phyloP scores from a whole-genome alignment of 352 stramenopile genomes.

The Phytophthora ohioensis region DNA sequence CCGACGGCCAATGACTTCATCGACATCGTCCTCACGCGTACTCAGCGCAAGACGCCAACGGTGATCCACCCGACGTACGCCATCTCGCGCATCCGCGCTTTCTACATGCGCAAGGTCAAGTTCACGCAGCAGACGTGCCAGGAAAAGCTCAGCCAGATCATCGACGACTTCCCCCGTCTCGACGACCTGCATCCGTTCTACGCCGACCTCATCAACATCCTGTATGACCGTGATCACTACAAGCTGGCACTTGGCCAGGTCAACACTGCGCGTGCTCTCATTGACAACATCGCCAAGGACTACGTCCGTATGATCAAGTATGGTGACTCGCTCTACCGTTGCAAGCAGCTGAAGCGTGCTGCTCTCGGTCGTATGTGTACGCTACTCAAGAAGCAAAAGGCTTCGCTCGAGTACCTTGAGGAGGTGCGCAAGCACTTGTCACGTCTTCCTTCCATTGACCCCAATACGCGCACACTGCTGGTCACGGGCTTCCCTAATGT shows the following conservation, averaged over 20 bases:
- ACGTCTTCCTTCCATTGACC: conserved; percentile 98
- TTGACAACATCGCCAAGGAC: conserved; percentile 98
- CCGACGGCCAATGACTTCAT: conserved; percentile 97
- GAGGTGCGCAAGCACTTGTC: conserved; percentile 98
- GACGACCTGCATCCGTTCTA: conserved; percentile 99
- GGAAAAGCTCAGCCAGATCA: conserved; percentile 97
- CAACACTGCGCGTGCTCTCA: conserved; percentile 98
- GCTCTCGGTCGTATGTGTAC: conserved; percentile 99
- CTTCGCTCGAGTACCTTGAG: conserved; percentile 97
- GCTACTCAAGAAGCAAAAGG: conserved; percentile 99
- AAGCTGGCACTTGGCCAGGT: conserved; percentile 99
- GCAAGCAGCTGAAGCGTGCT: conserved; percentile 99
- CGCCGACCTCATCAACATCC: conserved; percentile 99
- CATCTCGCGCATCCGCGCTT: conserved; percentile 97
- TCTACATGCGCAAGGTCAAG: conserved; percentile 99
- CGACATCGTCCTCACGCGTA: conserved; percentile 99
- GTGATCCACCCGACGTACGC: conserved; percentile 98
- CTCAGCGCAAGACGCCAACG: conserved; percentile 99
- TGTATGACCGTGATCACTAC: conserved; percentile 99
- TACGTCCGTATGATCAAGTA: conserved; percentile 99
- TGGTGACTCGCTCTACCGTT: conserved; percentile 99
- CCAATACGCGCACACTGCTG: conserved; percentile 98
- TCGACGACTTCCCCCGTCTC: conserved; percentile 99
- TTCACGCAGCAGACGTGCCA: conserved; percentile 99
- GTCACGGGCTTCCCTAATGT: conserved; percentile 99